Evolutionary conservation across 768 basidiomycete genomes (phyloP), one percentile per base, ranked within the genome.

Genomic region (Auricularia heimuer): DNA sequence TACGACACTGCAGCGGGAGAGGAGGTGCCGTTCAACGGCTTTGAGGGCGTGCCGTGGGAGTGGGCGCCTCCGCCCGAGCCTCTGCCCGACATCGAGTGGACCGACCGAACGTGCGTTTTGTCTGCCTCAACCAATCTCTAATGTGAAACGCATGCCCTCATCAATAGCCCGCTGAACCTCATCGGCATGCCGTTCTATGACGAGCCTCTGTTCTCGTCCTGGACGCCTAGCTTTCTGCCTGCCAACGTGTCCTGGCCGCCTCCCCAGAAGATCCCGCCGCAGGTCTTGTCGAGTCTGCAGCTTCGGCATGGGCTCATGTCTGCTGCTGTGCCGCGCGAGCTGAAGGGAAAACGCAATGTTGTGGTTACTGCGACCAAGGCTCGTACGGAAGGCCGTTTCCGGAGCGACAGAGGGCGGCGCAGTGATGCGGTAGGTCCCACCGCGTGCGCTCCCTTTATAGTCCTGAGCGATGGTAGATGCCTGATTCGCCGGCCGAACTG

Each of bases 181-280:
- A 86, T 98, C 67, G 96, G 96, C 2, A 80, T 97, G 79, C 95
- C 96, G 11, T 82, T 88, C 74, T 97, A 97, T 73, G 80, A 84
- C 44, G 78, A 77, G 0, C 80, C 81, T 1, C 82, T 99, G 0
- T 78, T 98, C 4, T 98, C 96, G 4, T 78, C 81, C 7, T 80
- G 80, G 76, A 76, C 80, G 0, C 71, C 81, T 66, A 81, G 84
- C 7, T 89, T 89, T 78, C 77, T 83, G 8, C 75, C 80, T 12
- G 72, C 73, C 6, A 74, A 75, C 14, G 66, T 79, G 12, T 74
- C 80, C 60, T 86, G 84, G 68, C 90, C 90, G 6, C 85, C 89
- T 1, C 87, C 90, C 0, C 74, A 83, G 16, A 87, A 86, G 69
- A 89, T 99, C 65, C 94, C 96, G 2, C 79, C 84, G 6, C 85